These are phyloP conservation scores for Chenopodium suecicum DNA, from an alignment of 148 eudicot genomes.

Conservation along the genomic window DNA sequence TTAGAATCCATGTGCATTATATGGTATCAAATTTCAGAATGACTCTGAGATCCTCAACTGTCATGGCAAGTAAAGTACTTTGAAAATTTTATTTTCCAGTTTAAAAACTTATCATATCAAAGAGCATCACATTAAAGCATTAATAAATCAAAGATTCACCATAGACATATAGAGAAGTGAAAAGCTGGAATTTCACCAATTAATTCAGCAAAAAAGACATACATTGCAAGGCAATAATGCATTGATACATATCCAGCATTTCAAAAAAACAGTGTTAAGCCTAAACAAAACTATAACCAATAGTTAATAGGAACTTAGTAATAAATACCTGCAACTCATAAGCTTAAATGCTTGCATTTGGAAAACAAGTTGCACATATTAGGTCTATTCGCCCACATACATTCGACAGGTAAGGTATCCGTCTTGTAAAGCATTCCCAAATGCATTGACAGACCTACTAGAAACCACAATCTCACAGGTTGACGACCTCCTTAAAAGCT, in stretches of 20 bases:
- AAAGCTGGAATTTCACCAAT: too few species aligned
- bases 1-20: too few species aligned
- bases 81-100: too few species aligned
- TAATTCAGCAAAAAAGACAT: too few species aligned
- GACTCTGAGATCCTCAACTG: too few species aligned
- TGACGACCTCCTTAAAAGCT: background rate
- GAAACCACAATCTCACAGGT: background rate
- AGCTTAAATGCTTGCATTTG: background rate
- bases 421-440: background rate
- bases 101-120: too few species aligned
- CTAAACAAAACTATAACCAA: background rate
- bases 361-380: background rate
- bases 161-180: too few species aligned
- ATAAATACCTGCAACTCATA: background rate
- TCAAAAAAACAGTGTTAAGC: background rate
- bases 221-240: too few species aligned
- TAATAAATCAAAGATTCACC: background rate
- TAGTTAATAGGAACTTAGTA: background rate
- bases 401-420: background rate
- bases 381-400: background rate
- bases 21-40: too few species aligned
- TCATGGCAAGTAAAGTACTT: too few species aligned
- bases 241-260: background rate
- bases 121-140: too few species aligned
- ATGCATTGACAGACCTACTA: background rate